Evolutionary conservation across 768 basidiomycete genomes (phyloP).

Genomic region (Lactifluus piperatus): DNA sequence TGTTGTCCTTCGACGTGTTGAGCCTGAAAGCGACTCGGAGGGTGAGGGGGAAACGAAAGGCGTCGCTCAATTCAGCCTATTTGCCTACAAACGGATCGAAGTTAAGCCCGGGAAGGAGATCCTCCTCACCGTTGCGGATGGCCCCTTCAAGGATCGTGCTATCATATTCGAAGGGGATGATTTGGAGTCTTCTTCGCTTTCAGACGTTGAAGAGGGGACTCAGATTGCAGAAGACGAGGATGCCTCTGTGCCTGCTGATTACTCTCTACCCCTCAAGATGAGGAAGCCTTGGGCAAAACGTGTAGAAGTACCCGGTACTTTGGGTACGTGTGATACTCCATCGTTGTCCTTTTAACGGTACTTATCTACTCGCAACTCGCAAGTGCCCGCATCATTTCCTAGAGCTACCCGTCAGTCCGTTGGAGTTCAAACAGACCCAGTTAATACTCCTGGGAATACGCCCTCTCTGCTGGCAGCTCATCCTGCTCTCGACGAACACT

Average conservation of each 20-base stretch:
- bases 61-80: conserved; percentile 50
- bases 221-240: conserved; percentile 36
- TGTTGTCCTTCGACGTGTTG: conserved; percentile 56
- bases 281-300: conserved; percentile 50
- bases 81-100: conserved; percentile 61
- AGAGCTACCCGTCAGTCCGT: conserved; percentile 29
- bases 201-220: conserved; percentile 34
- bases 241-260: conserved; percentile 24
- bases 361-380: not conserved
- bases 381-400: not conserved
- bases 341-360: not conserved
- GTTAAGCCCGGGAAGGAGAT: conserved; percentile 66
- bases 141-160: conserved; percentile 45
- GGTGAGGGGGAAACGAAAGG: conserved; percentile 33
- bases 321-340: not conserved
- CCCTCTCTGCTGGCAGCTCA: conserved; percentile 11
- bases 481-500: not conserved
- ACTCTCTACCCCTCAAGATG: conserved; percentile 54
- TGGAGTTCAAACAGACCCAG: conserved; percentile 38
- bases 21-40: conserved; percentile 36
- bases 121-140: conserved; percentile 49
- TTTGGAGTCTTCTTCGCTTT: conserved; percentile 24
- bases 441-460: not conserved
- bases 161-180: conserved; percentile 52
- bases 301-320: conserved; percentile 26